Base-by-base conservation (phyloP, 805 yeast genomes). In the Candida sanyiensis region DNA sequence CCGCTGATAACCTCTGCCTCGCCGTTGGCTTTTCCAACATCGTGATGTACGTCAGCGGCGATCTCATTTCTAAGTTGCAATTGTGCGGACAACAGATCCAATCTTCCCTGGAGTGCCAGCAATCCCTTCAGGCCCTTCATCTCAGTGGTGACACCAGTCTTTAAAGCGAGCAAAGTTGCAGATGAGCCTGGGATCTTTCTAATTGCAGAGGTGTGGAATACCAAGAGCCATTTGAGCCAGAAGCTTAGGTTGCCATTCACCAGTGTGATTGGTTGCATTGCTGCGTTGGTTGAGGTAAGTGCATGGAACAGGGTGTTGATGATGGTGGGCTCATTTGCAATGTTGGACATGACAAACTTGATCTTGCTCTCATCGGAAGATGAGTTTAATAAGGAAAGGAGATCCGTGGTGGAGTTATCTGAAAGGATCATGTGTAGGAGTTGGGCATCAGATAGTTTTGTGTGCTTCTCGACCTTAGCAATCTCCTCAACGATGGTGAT, bases 201-300 rank as follows among this genome's bases (percentile, higher is more conserved):
- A 12, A 52, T 34, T 1, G 38, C 15, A 8, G 40, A 75, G 19
- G 89, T 86, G 52, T 82, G 83, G 11, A 73, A 62, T 20, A 88
- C 69, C 43, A 89, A 63, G 13, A 85, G 50, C 87, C 93, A 86
- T 58, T 84, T 83, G 37, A 89, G 66, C 96, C 97, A 90, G 9
- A 63, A 51, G 33, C 69, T 62, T 41, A 62, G 60, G 33, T 59
- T 54, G 6, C 77, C 66, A 33, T 73, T 63, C 21, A 63, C 56
- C 17, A 75, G 73, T 15, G 63, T 53, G 18, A 66, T 60, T 31
- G 80, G 59, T 35, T 66, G 61, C 27, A 64, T 64, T 4, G 75
- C 69, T 20, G 75, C 58, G 29, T 58, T 57, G 47, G 66, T 75
- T 51, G 77, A 69, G 3, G 83, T 49, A 5, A 50, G 46, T 1